Base-by-base conservation (phyloP, 306 rosid genomes). In the Fagus sylvatica region DNA sequence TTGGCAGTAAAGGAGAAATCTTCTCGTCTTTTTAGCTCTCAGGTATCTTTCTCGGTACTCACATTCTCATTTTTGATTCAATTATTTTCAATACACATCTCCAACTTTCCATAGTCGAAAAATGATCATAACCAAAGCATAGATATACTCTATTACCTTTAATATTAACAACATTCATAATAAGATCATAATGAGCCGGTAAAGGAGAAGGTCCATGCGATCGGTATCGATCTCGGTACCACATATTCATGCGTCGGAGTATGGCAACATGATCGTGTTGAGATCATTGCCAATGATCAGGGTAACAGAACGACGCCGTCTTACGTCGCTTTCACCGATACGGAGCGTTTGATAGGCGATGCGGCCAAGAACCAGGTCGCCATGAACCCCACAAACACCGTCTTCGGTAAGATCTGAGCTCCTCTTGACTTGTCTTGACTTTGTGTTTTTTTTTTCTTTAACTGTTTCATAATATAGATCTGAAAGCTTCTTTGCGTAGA, bases 291-390 rank as follows among this genome's bases (percentile, higher is more conserved):
- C 71, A 90, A 90, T 19, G 94, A 90, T 68, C 94, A 90, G 64
- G 94, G 94, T 0, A 90, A 90, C 87, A 71, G 94, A 54, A 90
- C 91, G 2, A 90, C 94, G 7, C 94, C 94, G 12, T 90, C 94
- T 13, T 90, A 82, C 15, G 94, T 90, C 1, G 94, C 73, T 0
- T 90, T 90, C 71, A 87, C 90, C 1, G 90, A 90, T 22, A 61
- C 94, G 6, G 90, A 88, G 80, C 84, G 92, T 37, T 48, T 89
- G 79, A 82, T 89, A 53, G 92, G 92, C 22, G 90, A 89, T 61
- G 92, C 92, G 1, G 92, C 92, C 4, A 89, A 89, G 90, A 89
- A 89, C 61, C 92, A 89, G 81, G 90, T 84, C 22, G 89, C 92
- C 75, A 84, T 84, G 88, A 89, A 89, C 83, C 92, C 92, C 16